Evolutionary conservation across 805 yeast genomes (phyloP), one percentile per base, ranked within the genome.

Genomic region (Candida manassasensis): DNA sequence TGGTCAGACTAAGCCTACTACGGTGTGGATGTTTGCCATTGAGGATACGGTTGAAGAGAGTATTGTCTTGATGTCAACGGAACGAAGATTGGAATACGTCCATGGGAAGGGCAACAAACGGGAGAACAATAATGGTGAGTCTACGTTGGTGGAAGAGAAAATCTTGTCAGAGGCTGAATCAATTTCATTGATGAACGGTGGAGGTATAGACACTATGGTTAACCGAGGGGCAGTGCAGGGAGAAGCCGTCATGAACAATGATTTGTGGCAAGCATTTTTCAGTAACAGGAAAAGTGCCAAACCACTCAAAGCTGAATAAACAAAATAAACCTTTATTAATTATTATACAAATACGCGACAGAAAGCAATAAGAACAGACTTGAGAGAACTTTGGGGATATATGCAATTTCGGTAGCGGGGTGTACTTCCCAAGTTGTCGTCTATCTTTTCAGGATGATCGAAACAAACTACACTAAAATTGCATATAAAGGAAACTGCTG

Each of bases 11-110:
- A 65, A 71, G 29, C 78, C 75, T 11, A 93, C 98, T 0, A 82
- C 80, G 1, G 95, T 90, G 2, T 93, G 97, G 96, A 81, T 84
- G 75, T 88, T 90, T 62, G 79, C 84, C 16, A 82, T 89, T 37
- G 76, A 74, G 37, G 79, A 81, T 27, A 79, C 95, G 0, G 95
- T 93, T 11, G 98, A 93, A 56, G 96, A 90, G 52, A 81, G 86
- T 29, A 84, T 93, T 30, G 75, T 86, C 21, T 59, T 75, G n/a
- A 55, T 83, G 36, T 73, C 87, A 0, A 77, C 88, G 0, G 69
- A 74, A 40, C 78, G 75, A 45, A 62, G 93, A 32, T 45, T 80
- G 10, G 65, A 64, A 38, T 67, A 65, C 43, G 49, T 60, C 32
- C 53, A 53, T 7, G 34, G 47, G 43, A 13, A 47, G 32, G 26